Conservation (phyloP, 2,329 filamentous ascomycete species). For the Clarireedia hainanense region DNA sequence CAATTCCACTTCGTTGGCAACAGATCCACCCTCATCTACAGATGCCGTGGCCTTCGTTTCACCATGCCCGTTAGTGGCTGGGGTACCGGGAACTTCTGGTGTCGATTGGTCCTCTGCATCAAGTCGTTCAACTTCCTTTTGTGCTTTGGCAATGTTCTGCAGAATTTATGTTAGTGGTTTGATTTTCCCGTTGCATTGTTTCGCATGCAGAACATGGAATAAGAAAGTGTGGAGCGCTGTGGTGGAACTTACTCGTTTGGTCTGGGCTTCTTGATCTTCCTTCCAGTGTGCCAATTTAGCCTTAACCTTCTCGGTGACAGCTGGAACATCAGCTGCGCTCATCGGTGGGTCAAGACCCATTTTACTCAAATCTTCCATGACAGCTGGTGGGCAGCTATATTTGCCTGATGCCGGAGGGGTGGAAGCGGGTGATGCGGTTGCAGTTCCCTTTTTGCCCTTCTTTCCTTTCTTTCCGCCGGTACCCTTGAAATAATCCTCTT, state of each 20-base stretch:
- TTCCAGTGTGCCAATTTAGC: slow-evolving; percentile 91
- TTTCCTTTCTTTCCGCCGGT: slow-evolving; percentile 76
- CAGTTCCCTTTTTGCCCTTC: slow-evolving; percentile 69
- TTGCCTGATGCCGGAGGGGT: slow-evolving; percentile 43
- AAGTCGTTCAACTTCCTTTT: slow-evolving; percentile 88
- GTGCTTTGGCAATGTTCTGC: slow-evolving; percentile 93
- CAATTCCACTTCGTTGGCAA: slow-evolving; percentile 23
- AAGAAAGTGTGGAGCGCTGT: too few relatives aligned
- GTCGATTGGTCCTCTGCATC: slow-evolving; percentile 55
- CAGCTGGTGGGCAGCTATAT: slow-evolving; percentile 82
- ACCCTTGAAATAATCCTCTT: slow-evolving; percentile 75
- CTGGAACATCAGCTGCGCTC: slow-evolving; percentile 73
- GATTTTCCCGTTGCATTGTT: too few relatives aligned
- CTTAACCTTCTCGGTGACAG: slow-evolving; percentile 79
- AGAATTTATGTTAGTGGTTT: slow-evolving; percentile 28
- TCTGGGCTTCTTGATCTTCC: slow-evolving; percentile 80
- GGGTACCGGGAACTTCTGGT: slow-evolving; percentile 32
- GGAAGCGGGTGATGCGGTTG: slow-evolving; percentile 35
- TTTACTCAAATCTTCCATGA: slow-evolving; percentile 83
- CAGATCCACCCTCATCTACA: slow-evolving; percentile 24
- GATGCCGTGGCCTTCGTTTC: slow-evolving; percentile 35
- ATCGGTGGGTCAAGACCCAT: slow-evolving; percentile 84
- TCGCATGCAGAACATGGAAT: neutral
- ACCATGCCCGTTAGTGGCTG: slow-evolving; percentile 41
- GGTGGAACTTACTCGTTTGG: slow-evolving; percentile 64